Evolutionary conservation across 345 rosid genomes (phyloP).

Genomic region (Physaria fendleri): DNA sequence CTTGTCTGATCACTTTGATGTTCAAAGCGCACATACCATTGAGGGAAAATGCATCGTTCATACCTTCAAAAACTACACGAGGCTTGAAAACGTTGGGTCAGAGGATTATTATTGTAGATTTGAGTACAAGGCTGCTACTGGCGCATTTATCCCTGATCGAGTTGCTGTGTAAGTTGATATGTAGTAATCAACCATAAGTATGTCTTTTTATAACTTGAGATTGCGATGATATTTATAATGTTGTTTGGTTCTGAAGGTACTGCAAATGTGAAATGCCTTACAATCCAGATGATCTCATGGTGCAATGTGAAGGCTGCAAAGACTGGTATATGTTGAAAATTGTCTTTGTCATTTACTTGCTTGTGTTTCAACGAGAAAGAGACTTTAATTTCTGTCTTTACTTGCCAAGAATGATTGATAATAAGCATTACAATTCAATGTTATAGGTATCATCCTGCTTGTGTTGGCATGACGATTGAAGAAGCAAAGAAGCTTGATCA

Average conservation of each 20-base stretch:
- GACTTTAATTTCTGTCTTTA: neutral
- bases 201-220: neutral
- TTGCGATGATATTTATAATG: neutral
- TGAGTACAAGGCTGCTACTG: constrained; percentile 77
- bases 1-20: constrained; percentile 67
- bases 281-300: constrained; percentile 85
- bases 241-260: constrained; percentile 47
- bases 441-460: constrained; percentile 80
- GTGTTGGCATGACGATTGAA: constrained; percentile 77
- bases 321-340: constrained; percentile 49
- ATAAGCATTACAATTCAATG: constrained; percentile 1
- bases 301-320: constrained; percentile 84
- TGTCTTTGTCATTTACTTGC: neutral
- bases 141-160: constrained; percentile 73
- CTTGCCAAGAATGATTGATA: constrained; percentile 6
- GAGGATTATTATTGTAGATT: constrained; percentile 83
- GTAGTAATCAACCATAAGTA: neutral
- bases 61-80: constrained; percentile 72
- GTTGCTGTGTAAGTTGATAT: constrained; percentile 72
- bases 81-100: constrained; percentile 78
- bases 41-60: constrained; percentile 81
- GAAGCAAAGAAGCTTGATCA: constrained; percentile 77
- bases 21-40: constrained; percentile 78
- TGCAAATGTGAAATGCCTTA: constrained; percentile 92
- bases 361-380: neutral